Percentiles rank a stretch among this genome's conserved stretches.
Conservation (phyloP, 352 stramenopile genomes). For the Pythium scleroteichum region DNA sequence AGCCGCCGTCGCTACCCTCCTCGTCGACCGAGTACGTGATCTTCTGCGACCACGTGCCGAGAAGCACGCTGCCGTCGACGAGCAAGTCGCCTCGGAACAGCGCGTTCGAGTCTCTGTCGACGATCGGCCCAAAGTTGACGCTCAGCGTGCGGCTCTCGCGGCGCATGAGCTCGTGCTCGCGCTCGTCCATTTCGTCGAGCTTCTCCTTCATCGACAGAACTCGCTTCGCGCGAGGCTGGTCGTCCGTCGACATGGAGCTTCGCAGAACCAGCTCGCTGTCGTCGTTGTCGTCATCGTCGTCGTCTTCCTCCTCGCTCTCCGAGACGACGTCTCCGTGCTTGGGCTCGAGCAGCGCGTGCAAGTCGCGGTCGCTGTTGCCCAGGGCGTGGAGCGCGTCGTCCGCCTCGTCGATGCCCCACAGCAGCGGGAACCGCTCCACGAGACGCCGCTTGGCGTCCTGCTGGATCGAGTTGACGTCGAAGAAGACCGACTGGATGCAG, state of each 20-base stretch:
- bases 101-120: conserved; percentile 65
- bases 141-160: conserved; percentile 61
- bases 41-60: conserved; percentile 72
- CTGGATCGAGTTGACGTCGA: conserved; percentile 82
- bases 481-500: conserved; percentile 72
- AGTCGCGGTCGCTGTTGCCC: conserved; percentile 15
- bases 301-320: conserved; percentile 33
- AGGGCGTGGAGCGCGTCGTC: conserved; percentile 61
- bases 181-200: conserved; percentile 63
- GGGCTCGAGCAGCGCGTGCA: conserved; percentile 9
- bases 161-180: conserved; percentile 63
- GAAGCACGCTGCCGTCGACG: conserved; percentile 52
- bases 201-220: conserved; percentile 51
- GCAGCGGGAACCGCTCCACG: conserved; percentile 66
- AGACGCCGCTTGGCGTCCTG: conserved; percentile 74
- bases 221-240: neutral
- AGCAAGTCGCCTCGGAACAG: conserved; percentile 62
- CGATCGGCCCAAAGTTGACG: conserved; percentile 63
- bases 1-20: neutral
- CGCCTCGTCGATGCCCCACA: conserved; percentile 67
- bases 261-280: conserved; percentile 25
- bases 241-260: conserved; percentile 33
- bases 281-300: conserved; percentile 46
- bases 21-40: conserved; percentile 31
- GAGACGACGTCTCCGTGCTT: conserved; percentile 5